phyloP scores from a whole-genome alignment of 768 basidiomycete species.

The Tephrocybe sp. region DNA sequence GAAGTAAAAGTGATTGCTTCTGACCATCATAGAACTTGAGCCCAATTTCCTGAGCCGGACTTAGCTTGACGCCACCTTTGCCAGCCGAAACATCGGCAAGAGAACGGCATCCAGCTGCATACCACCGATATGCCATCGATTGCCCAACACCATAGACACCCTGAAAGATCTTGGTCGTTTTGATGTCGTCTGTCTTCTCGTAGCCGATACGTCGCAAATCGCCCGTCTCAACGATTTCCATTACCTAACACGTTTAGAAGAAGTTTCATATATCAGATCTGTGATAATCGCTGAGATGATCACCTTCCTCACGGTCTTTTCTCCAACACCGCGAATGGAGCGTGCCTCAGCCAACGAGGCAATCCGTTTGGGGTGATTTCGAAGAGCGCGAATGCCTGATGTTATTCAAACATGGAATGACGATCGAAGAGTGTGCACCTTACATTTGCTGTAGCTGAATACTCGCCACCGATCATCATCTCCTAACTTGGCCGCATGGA shows the following conservation, averaged over 20 bases:
- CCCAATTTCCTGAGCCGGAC: constrained; percentile 62
- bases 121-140: constrained; percentile 70
- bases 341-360: constrained; percentile 56
- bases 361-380: constrained; percentile 56
- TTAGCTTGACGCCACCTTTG: constrained; percentile 61
- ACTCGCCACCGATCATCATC: constrained; percentile 70
- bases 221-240: constrained; percentile 78
- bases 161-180: constrained; percentile 55
- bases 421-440: background rate
- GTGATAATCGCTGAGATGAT: background rate
- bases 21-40: constrained; percentile 67
- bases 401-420: background rate
- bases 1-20: constrained; percentile 4
- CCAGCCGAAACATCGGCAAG: constrained; percentile 67
- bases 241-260: constrained; percentile 47
- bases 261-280: background rate
- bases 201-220: constrained; percentile 63
- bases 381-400: constrained; percentile 58
- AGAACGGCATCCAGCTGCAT: constrained; percentile 69
- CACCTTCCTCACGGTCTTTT: constrained; percentile 75
- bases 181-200: constrained; percentile 64
- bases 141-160: constrained; percentile 87
- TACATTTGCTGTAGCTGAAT: constrained; percentile 65
- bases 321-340: constrained; percentile 59
- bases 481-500: constrained; percentile 60